A percentile compares a stretch with the other conserved stretches of the same genome.
Evolutionary conservation across 805 yeast species (phyloP).

Genomic region (Saccharomycopsis lassenensis): DNA sequence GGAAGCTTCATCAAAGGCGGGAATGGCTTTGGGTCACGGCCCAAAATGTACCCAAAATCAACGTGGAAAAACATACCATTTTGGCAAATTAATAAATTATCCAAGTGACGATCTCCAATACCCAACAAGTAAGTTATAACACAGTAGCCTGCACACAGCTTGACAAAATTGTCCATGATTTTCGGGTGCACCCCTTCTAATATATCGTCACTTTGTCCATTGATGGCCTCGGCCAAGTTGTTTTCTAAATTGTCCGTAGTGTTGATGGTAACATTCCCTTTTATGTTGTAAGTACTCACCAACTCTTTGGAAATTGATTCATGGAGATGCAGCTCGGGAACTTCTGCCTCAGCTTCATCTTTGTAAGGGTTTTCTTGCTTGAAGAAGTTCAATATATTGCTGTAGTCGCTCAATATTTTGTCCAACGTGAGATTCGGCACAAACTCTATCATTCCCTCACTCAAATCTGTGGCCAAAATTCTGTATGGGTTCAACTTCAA

Average conservation of each 20-base stretch:
- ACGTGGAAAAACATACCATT: constrained; percentile 94
- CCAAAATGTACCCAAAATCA: constrained; percentile 93
- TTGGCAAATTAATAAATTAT: constrained; percentile 69
- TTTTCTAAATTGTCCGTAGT: constrained; percentile 1
- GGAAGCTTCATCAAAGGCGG: constrained; percentile 98
- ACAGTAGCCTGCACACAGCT: constrained; percentile 96
- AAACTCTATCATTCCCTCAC: constrained; percentile 89
- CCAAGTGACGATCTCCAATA: constrained; percentile 95
- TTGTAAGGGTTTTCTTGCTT: constrained; percentile 45
- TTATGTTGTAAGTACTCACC: constrained; percentile 23
- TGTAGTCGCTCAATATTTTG: constrained; percentile 58
- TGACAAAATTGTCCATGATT: constrained; percentile 87
- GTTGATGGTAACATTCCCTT: not conserved
- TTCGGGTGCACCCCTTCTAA: constrained; percentile 35
- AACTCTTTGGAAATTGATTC: too few species aligned
- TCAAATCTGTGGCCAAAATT: constrained; percentile 81
- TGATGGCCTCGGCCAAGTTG: constrained; percentile 12
- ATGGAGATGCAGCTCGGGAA: too few species aligned
- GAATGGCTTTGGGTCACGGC: constrained; percentile 96
- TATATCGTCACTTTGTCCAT: not conserved
- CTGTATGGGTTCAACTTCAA: constrained; percentile 79
- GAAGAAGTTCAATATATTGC: constrained; percentile 66
- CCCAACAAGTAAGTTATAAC: constrained; percentile 91
- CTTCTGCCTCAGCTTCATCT: constrained; percentile 26
- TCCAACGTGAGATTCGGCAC: constrained; percentile 90